Base-by-base conservation (phyloP, 179 eudicot species). In the Beta macrorhiza region DNA sequence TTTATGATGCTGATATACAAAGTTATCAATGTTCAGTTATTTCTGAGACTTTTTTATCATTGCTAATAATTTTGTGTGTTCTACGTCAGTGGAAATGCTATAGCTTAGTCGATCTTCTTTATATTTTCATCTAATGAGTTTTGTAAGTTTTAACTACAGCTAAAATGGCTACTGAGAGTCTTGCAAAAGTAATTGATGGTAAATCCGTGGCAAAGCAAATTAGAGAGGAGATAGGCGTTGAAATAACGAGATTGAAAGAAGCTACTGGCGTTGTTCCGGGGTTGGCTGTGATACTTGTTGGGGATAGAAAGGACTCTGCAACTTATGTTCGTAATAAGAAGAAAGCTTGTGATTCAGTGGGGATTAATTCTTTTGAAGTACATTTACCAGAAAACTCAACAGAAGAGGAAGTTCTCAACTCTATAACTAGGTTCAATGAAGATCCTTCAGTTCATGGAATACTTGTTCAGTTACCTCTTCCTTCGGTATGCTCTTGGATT, bases 401-500 rank as follows among this genome's bases (percentile, higher is more conserved):
- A 0, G 98, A 94, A 83, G 76, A 90, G 86, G 97, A 94, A 83
- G 97, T 94, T 75, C 92, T 96, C 14, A 78, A 86, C 79, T 80
- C 87, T 84, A 92, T 96, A 59, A 79, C 91, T 59, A 78, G 52
- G 86, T 96, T 94, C 85, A 96, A 94, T 81, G 96, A 85, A 81
- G 98, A 96, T 76, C 87, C 93, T 72, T 76, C 91, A 29, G 92
- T 91, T 81, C 92, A 96, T 81, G 97, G 98, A 68, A 96, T 94
- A 79, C 97, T 96, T 80, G 97, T 96, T 86, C 97, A 94, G 86
- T 87, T 96, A 76, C 99, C 96, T 77, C 89, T 94, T 67, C 99
- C 99, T 81, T 87, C 90, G 67, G 97, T 96, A 91, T 79, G 94
- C 72, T 74, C 87, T 77, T 58, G 52, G 68, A 80, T 51, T 67